Evolutionary conservation across 352 stramenopile species (phyloP), one percentile per base, ranked within the genome.

Genomic region (Stephanocyclus meneghinianus): DNA sequence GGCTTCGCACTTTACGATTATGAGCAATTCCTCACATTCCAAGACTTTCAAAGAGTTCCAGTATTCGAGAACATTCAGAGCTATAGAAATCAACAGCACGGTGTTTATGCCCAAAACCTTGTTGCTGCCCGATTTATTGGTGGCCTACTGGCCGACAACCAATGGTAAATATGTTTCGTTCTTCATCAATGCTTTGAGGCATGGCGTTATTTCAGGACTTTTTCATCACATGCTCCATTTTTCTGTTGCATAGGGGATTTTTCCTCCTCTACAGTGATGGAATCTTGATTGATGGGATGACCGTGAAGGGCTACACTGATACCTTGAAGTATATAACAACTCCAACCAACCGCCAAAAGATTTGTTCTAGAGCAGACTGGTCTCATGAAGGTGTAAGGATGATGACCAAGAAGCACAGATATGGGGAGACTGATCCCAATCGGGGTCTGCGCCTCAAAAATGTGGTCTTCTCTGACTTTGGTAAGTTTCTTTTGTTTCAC

Each of bases 381-480:
- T 16, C 44, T 15, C 67, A 79, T 32, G 45, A 74, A 44, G 80
- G 80, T 37, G 32, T 87, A 21, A 15, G 57, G 2, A 79, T 87
- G 59, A 59, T 66, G 59, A 57, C 59, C 13, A 51, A 26, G 21
- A 64, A 74, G n/a, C 76, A 45, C 47, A 48, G 57, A 11, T 63
- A 51, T 18, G 71, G 67, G 8, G 21, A 74, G 29, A 55, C 6
- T 0, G 80, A 87, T 61, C 70, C 69, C 29, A 55, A 45, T 26
- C 37, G 35, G 1, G 80, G 80, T 15, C 32, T 86, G 42, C 60
- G 70, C 18, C 18, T 83, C 1, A 83, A 57, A 53, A 87, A 83
- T 67, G 64, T 87, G 6, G 72, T 55, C 6, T 65, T 87, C 29
- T 83, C 74, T 47, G 80, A 77, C 29, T 87, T 87, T 62, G 80